Base-by-base conservation (phyloP, 2,329 filamentous ascomycete species). In the Fusarium drepaniforme region DNA sequence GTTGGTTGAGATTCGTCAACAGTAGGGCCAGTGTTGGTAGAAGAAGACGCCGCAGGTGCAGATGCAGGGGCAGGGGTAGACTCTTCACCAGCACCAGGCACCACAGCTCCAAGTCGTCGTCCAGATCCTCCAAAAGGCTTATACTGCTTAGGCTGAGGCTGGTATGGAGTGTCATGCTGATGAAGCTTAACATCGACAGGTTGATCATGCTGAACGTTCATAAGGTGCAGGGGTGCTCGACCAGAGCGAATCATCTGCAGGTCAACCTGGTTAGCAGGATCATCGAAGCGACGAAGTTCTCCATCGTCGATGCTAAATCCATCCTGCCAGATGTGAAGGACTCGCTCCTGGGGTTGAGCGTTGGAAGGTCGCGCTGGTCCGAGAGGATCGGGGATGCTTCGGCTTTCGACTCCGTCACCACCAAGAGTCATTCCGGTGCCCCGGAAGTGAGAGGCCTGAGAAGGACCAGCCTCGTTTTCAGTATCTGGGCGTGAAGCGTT, bases 301-400 rank as follows among this genome's bases (percentile, higher is more conserved):
- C 94, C 94, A 78, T 97, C 93, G 70, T 96, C 94, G 71, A 97
- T 91, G 74, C 93, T 96, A 84, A 97, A 96, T 16, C 94, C 94
- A 80, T 97, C 92, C 49, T 89, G 88, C 94, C 94, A 97, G 53
- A 97, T 88, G 79, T 96, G 94, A 64, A 97, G 87, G 13, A 91
- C 89, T 61, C 94, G 91, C 61, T 91, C 90, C 71, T 93, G 90
- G 7, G 89, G 88, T 38, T 88, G 85, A 2, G 81, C 73, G 18
- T 74, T 80, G n/a, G 76, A 46, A 12, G 79, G 35, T 28, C 74
- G 76, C 75, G 82, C 23, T 75, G 78, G 70, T 5, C 82, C 82
- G 0, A 72, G 82, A 33, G 93, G 90, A 74, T 94, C 91, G 51
- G 91, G 90, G 61, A 97, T 90, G 28, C 86, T 85, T 69, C 91